A percentile compares a stretch with the other conserved stretches of the same genome.
These are phyloP conservation scores for Aristolochia californica DNA, from an alignment of 164 flowering plant species.

Conservation along the genomic window DNA sequence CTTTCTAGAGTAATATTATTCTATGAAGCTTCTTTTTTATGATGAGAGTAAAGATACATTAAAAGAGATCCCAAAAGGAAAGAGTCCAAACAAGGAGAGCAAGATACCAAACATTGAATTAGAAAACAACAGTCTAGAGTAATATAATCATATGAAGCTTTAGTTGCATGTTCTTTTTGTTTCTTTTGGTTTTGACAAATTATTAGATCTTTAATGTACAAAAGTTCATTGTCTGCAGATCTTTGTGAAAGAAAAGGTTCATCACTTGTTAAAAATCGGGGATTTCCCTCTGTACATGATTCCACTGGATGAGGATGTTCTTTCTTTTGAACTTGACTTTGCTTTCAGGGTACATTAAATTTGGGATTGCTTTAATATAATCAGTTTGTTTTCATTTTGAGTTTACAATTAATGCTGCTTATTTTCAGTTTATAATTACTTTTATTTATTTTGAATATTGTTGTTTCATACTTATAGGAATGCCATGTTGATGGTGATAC, in stretches of 20 bases:
- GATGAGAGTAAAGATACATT: too few relatives aligned
- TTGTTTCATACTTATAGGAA: conserved; percentile 37
- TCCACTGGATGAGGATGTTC: conserved; percentile 90
- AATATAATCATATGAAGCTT: too few relatives aligned
- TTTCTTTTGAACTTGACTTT: conserved; percentile 86
- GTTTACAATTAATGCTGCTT: too few relatives aligned
- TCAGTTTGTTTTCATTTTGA: background rate
- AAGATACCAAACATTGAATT: too few relatives aligned
- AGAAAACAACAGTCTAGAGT: too few relatives aligned
- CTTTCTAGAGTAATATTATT: too few relatives aligned
- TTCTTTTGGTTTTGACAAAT: background rate
- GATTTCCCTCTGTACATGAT: conserved; percentile 72
- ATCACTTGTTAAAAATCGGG: conserved; percentile 70
- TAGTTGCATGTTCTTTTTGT: too few relatives aligned
- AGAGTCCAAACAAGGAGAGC: background rate
- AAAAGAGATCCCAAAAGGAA: background rate
- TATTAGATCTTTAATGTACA: background rate
- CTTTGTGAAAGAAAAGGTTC: conserved; percentile 83
- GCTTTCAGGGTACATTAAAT: conserved; percentile 47
- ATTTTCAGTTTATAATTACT: background rate
- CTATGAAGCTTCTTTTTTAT: too few relatives aligned
- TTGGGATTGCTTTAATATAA: background rate
- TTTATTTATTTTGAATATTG: background rate
- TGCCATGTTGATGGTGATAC: conserved; percentile 74
- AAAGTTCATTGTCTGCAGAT: conserved; percentile 28